Evolutionary conservation across 768 basidiomycete genomes (phyloP).

Genomic region (Pleurotus djamor): DNA sequence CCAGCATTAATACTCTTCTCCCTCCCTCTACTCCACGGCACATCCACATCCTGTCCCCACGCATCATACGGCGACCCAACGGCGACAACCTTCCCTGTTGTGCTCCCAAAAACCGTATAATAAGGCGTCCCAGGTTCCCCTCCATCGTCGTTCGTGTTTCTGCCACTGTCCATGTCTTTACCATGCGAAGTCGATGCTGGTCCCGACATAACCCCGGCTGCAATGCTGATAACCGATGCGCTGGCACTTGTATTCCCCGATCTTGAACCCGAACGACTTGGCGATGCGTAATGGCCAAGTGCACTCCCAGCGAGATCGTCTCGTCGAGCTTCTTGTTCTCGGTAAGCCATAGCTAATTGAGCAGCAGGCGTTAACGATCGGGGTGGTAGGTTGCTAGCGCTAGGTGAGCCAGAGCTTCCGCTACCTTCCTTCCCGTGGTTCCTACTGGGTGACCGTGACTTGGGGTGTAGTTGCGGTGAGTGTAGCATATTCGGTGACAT

Average conservation of each 20-base stretch:
- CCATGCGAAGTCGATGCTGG: conserved; percentile 3
- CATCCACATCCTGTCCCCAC: conserved; percentile 18
- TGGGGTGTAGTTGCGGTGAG: background rate
- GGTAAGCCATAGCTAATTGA: conserved; percentile 46
- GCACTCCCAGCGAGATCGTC: conserved; percentile 1
- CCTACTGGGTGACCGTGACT: conserved; percentile 1
- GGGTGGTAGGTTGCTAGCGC: conserved; percentile 1
- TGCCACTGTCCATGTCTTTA: conserved; percentile 15
- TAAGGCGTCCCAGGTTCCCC: conserved; percentile 36
- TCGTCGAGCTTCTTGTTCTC: conserved; percentile 31
- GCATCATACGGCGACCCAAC: conserved; percentile 39
- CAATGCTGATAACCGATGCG: conserved; percentile 1
- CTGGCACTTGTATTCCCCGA: conserved; percentile 1
- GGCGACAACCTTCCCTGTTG: conserved; percentile 40
- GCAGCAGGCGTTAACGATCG: conserved; percentile 40
- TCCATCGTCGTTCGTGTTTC: conserved; percentile 17
- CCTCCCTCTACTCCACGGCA: conserved; percentile 1
- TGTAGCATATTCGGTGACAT: background rate
- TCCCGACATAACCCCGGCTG: background rate
- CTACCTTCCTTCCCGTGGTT: conserved; percentile 9
- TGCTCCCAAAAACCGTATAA: conserved; percentile 53
- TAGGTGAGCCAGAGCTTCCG: background rate
- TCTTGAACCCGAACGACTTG: background rate
- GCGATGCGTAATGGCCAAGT: background rate
- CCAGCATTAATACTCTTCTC: conserved; percentile 1